phyloP scores from a whole-genome alignment of 768 basidiomycete genomes.

The Omphalotus guepiniiformis region DNA sequence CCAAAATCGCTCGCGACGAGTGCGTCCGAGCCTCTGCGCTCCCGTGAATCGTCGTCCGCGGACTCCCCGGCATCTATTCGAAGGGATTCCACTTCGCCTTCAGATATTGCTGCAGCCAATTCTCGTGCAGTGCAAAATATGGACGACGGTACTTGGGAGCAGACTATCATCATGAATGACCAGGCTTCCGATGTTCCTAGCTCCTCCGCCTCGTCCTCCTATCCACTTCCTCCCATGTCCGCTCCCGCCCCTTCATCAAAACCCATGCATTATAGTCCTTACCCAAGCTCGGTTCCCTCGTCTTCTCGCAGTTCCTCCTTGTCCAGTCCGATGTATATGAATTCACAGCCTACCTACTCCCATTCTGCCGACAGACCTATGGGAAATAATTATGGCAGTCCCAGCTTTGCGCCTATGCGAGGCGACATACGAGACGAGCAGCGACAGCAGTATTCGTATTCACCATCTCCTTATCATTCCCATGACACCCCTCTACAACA shows the following conservation, averaged over 20 bases:
- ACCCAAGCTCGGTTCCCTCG: constrained; percentile 35
- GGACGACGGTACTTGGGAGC: constrained; percentile 51
- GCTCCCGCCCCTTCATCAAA: constrained; percentile 45
- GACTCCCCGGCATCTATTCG: constrained; percentile 49
- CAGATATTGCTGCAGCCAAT: constrained; percentile 41
- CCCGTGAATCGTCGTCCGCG: constrained; percentile 39
- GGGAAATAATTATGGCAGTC: constrained; percentile 41
- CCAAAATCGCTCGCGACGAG: constrained; percentile 36
- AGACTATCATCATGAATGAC: constrained; percentile 49
- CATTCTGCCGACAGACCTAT: constrained; percentile 50
- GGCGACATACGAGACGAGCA: constrained; percentile 44
- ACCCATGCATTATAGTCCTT: constrained; percentile 36
- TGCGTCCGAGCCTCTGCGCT: constrained; percentile 29
- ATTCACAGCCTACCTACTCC: constrained; percentile 35
- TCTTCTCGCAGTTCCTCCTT: constrained; percentile 40
- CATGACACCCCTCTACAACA: constrained; percentile 38
- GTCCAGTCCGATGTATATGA: constrained; percentile 36
- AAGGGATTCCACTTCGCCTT: constrained; percentile 63
- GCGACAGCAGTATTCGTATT: constrained; percentile 51
- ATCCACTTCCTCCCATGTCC: constrained; percentile 41
- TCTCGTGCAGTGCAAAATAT: constrained; percentile 44
- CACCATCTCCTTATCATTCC: constrained; percentile 42
- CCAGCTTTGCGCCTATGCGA: constrained; percentile 38
- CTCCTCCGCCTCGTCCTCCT: constrained; percentile 37
- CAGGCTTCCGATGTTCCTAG: constrained; percentile 31